Evolutionary conservation across 139 green algal species (phyloP).

Genomic region (Edaphochlamys debaryana): DNA sequence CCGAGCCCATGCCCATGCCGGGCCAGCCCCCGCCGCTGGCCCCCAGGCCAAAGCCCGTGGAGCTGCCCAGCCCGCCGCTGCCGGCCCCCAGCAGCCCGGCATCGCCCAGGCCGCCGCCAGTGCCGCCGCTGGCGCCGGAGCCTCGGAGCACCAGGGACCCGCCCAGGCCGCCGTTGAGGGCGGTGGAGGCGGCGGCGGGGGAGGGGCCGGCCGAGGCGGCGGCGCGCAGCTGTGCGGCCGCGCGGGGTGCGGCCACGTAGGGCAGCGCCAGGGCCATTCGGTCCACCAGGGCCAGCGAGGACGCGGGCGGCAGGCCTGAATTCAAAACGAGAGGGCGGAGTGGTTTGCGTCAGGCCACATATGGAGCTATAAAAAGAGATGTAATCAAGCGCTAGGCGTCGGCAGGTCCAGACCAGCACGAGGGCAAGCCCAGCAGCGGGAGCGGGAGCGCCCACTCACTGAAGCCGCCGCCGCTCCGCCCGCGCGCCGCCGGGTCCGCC

Average conservation of each 20-base stretch:
- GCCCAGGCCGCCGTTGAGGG: too few relatives aligned
- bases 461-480: not conserved
- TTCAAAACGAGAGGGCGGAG: not conserved
- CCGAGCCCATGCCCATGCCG: not conserved
- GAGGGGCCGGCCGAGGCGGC: too few relatives aligned
- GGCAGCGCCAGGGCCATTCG: not conserved
- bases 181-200: too few relatives aligned
- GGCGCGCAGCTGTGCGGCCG: conserved; percentile 8
- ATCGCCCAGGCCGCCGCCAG: not conserved
- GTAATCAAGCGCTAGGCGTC: not conserved
- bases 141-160: conserved; percentile 13
- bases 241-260: not conserved
- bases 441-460: too few relatives aligned
- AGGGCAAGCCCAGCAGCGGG: too few relatives aligned
- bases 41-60: too few relatives aligned
- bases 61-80: too few relatives aligned
- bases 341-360: not conserved
- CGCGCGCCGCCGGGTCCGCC: too few relatives aligned
- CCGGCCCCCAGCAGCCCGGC: too few relatives aligned
- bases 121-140: conserved; percentile 10
- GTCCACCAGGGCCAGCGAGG: conserved; percentile 5
- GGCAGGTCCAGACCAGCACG: too few relatives aligned
- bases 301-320: too few relatives aligned
- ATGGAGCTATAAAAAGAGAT: not conserved
- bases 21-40: too few relatives aligned